Conservation (phyloP, 768 basidiomycete species). For the Rhodotorula babjevae region DNA sequence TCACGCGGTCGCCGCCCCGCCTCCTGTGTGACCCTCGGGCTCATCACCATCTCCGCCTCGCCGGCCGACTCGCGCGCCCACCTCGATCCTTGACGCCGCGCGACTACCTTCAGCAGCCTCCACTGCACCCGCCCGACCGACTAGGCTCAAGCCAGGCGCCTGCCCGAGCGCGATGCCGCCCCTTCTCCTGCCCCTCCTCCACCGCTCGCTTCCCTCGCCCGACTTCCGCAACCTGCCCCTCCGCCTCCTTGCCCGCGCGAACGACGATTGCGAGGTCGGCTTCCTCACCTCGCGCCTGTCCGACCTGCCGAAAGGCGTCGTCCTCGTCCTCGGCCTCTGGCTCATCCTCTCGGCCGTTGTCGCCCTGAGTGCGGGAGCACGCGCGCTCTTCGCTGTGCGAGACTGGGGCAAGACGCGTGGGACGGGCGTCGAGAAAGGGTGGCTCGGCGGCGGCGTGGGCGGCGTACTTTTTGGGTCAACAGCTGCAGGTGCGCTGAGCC, state of each 20-base stretch:
- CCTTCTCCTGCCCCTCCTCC: not conserved
- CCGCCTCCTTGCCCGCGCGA: not conserved
- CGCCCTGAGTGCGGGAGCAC: not conserved
- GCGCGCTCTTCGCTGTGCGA: not conserved
- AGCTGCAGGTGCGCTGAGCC: not conserved
- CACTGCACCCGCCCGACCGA: no score
- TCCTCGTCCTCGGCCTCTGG: conserved; percentile 17
- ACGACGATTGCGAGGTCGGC: not conserved
- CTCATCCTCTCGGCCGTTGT: conserved; percentile 16
- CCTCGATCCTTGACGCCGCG: no score
- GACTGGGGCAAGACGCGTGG: conserved; percentile 12
- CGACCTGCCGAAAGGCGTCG: conserved; percentile 2
- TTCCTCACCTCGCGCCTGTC: conserved; percentile 26
- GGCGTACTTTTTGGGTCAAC: conserved; percentile 6
- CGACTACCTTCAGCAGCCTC: no score
- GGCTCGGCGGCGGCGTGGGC: conserved; percentile 23
- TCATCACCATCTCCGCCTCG: no score
- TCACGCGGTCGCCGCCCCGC: no score
- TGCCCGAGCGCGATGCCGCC: not conserved
- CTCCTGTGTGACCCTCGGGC: no score
- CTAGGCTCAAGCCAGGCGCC: no score
- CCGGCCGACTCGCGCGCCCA: no score
- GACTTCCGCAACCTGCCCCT: not conserved
- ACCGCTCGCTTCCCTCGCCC: no score
- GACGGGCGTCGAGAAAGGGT: conserved; percentile 8